Conservation (phyloP, 352 stramenopile species). For the Ophiocytium majus region DNA sequence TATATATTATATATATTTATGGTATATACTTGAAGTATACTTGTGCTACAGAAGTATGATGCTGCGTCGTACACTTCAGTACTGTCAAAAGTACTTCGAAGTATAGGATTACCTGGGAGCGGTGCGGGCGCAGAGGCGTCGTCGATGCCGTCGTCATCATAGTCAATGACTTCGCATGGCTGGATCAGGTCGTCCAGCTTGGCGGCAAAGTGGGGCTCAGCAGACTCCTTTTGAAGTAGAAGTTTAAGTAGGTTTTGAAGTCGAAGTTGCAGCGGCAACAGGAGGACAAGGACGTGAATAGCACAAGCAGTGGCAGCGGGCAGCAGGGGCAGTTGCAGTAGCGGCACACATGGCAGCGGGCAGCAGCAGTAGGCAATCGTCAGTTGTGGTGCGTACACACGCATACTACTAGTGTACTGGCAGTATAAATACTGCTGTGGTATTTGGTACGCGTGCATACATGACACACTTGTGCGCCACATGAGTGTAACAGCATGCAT, state of each 20-base stretch:
- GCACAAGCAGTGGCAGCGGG: neutral
- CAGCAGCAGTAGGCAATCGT: neutral
- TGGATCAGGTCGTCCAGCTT: constrained; percentile 42
- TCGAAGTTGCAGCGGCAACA: neutral
- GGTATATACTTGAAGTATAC: no score
- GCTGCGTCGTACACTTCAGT: neutral
- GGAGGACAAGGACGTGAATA: neutral
- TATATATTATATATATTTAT: no score
- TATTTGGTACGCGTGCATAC: neutral
- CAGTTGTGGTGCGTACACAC: neutral
- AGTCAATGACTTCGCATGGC: constrained; percentile 24
- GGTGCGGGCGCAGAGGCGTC: neutral
- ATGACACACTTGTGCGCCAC: neutral
- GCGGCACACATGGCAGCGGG: neutral
- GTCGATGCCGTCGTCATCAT: constrained; percentile 2
- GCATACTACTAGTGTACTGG: neutral
- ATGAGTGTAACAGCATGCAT: neutral
- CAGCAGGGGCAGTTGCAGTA: neutral
- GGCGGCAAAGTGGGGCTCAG: constrained; percentile 20
- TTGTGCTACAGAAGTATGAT: no score
- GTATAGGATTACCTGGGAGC: neutral
- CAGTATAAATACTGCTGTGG: neutral
- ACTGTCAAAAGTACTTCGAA: neutral
- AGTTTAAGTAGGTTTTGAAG: no score
- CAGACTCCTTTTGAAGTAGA: no score